Base-by-base conservation (phyloP, 495 filamentous ascomycete genomes). In the Penicillium steckii region DNA sequence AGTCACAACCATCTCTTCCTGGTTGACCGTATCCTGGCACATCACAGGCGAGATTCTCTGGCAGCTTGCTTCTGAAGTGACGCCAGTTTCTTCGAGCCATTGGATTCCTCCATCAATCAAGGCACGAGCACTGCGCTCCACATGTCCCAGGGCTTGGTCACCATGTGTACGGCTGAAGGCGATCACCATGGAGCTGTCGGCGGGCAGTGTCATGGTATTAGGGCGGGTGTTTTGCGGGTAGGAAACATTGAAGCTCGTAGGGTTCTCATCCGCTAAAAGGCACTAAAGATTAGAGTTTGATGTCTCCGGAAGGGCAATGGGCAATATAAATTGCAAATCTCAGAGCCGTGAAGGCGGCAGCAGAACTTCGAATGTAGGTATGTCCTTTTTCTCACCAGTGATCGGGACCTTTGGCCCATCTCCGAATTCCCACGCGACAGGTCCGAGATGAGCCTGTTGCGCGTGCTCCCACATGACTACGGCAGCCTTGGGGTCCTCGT, bases 361-460 rank as follows among this genome's bases (percentile, higher is more conserved):
- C 33, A 37, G 6, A 8, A 19, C 13, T 32, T 51, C 24, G 54
- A 49, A 46, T 44, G 61, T 42, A 60, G 53, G 58, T 38, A 58
- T 50, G 38, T 53, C 48, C 55, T 50, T 53, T 50, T 56, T 70
- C 75, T 74, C 72, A 83, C 80, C 74, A 63, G 73, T 60, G 62
- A 48, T 56, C 44, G 70, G 69, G 15, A 72, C 73, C 38, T 67
- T 68, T 30, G 82, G 81, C 29, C 88, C 87, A 64, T 91, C 85
- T 13, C 87, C 87, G 32, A 79, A 64, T 50, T 81, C 65, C 88
- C 86, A 88, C 19, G 80, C 75, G 55, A 84, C 64, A 12, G 80
- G 67, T 8, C 61, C 50, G 23, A 92, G 66, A 65, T 95, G 90
- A 19, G 52, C 57, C 21, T 69, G 55, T 40, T 85, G 76, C 19